A percentile compares a stretch with the other conserved stretches of the same genome.
Conservation (phyloP, 768 basidiomycete species). For the Tylopilus subfusipes region DNA sequence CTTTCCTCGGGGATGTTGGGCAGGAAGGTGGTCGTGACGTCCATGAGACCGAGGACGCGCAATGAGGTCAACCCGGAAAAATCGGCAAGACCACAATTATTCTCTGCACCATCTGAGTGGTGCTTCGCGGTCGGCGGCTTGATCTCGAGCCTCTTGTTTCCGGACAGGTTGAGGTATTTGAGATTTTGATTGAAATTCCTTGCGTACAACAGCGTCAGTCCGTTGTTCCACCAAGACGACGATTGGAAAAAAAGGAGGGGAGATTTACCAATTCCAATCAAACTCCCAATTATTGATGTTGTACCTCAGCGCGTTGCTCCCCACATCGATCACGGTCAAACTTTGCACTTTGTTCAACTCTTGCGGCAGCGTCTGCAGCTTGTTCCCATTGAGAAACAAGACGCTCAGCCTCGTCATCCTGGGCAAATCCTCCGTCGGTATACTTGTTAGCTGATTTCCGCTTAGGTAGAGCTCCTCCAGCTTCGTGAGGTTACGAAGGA, state of each 20-base stretch:
- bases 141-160: conserved; percentile 95
- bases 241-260: not conserved
- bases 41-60: conserved; percentile 94
- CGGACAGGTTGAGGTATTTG: conserved; percentile 92
- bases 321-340: conserved; percentile 83
- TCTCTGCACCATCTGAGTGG: conserved; percentile 18
- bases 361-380: conserved; percentile 85
- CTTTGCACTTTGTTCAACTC: conserved; percentile 82
- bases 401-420: conserved; percentile 63
- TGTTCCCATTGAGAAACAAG: conserved; percentile 91
- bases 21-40: conserved; percentile 68
- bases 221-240: not conserved
- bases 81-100: conserved; percentile 55
- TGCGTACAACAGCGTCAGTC: conserved; percentile 1
- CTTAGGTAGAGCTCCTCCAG: conserved; percentile 89
- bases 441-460: conserved; percentile 88
- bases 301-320: conserved; percentile 91
- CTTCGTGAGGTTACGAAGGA: conserved; percentile 64
- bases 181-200: conserved; percentile 98
- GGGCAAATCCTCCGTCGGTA: conserved; percentile 87
- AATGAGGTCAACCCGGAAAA: conserved; percentile 86
- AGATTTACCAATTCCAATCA: conserved; percentile 99
- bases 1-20: conserved; percentile 76
- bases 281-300: conserved; percentile 99
- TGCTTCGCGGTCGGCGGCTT: conserved; percentile 51